Percentiles rank a stretch among this genome's conserved stretches.
phyloP scores from a whole-genome alignment of 257 asterid species.

The Phtheirospermum japonicum region DNA sequence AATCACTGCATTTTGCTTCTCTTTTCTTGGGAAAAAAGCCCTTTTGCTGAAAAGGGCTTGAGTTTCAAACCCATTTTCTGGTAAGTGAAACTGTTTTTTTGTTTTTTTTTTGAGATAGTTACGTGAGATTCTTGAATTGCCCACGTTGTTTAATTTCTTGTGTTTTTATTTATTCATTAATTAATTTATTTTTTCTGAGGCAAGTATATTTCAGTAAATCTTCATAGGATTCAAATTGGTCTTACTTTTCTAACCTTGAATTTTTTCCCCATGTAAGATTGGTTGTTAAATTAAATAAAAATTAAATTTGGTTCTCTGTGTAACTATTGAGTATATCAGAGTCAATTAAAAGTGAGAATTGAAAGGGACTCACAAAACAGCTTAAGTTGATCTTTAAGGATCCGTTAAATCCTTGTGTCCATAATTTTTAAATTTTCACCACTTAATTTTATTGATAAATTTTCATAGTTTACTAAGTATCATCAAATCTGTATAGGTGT shows the following conservation, averaged over 20 bases:
- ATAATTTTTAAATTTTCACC: neutral
- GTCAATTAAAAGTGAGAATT: too few relatives aligned
- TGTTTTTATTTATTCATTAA: conserved; percentile 27
- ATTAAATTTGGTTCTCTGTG: too few relatives aligned
- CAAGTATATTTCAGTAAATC: conserved; percentile 24
- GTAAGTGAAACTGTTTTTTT: conserved; percentile 28
- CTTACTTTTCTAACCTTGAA: neutral
- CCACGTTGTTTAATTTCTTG: neutral
- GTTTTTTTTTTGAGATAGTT: conserved; percentile 24
- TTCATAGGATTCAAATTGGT: conserved; percentile 19
- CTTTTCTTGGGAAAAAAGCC: too few relatives aligned
- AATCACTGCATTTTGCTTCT: too few relatives aligned
- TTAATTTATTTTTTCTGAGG: too few relatives aligned
- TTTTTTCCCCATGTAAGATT: conserved; percentile 17
- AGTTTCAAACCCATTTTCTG: conserved; percentile 31
- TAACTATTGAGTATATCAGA: too few relatives aligned
- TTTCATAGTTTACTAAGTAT: too few relatives aligned
- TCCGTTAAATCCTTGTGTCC: conserved; percentile 25
- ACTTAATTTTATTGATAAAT: too few relatives aligned
- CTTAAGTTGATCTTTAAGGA: conserved; percentile 7
- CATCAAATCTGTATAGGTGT: too few relatives aligned
- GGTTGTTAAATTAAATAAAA: conserved; percentile 14
- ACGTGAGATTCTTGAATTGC: conserved; percentile 30
- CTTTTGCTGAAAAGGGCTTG: too few relatives aligned
- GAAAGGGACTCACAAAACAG: too few relatives aligned